Base-by-base conservation (phyloP, 2,329 filamentous ascomycete species). In the Leptographium procerum region DNA sequence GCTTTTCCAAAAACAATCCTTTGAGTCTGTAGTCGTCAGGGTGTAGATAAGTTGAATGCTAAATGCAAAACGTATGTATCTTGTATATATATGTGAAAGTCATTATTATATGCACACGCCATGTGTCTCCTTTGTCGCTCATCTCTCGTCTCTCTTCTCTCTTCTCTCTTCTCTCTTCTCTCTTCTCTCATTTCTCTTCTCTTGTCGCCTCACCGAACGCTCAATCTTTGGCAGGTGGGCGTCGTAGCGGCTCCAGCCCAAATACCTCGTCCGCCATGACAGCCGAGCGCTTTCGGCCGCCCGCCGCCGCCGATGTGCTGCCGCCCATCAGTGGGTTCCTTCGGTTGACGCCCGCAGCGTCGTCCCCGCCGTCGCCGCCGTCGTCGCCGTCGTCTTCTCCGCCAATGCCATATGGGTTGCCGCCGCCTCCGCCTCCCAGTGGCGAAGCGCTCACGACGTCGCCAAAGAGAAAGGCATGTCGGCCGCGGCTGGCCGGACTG, bases 381-480 rank as follows among this genome's bases (percentile, higher is more conserved):
- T 71, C 66, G n/a, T 68, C 67, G 1, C 68, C 71, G 2, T 69
- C 67, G 11, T 64, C n/a, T n/a, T n/a, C n/a, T n/a, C n/a, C n/a
- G n/a, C n/a, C n/a, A n/a, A n/a, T n/a, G n/a, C n/a, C n/a, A n/a
- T n/a, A n/a, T n/a, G n/a, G n/a, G n/a, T n/a, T 66, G 3, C 71
- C 72, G 3, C 70, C 67, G 13, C 64, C 67, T 3, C 71, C 73
- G 2, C 70, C 26, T 5, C 26, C 66, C 14, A 61, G 55, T 19
- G 59, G 58, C 16, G 61, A 57, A 19, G 55, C 50, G 4, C 40
- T n/a, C 3, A 72, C 70, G 2, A 74, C 75, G 62, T 84, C 81
- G 29, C 81, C 81, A 63, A 84, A 84, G 22, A 84, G 66, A 60
- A 84, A 84, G 0, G 81, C 80, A 60, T 82, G 83, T 53, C 77